Conservation (phyloP, 2,329 filamentous ascomycete species). For the Coniochaeta sp. region DNA sequence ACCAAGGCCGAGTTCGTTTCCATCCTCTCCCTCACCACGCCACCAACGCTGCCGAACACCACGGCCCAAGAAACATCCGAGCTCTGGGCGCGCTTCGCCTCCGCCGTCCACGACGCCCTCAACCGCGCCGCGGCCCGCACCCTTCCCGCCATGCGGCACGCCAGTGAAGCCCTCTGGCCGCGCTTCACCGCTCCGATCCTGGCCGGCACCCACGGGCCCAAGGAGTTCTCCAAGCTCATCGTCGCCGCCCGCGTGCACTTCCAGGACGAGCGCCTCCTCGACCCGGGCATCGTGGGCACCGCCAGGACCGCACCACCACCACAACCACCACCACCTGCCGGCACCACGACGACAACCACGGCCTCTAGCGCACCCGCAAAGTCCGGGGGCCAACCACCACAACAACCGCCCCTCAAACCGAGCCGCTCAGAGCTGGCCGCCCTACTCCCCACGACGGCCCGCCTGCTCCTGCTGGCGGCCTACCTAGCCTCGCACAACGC, state of each 20-base stretch:
- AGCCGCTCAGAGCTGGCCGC: constrained; percentile 35
- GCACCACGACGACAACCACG: not conserved
- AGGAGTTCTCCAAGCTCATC: constrained; percentile 79
- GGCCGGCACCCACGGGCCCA: constrained; percentile 63
- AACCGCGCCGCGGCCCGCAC: constrained; percentile 75
- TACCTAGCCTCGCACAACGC: constrained; percentile 80
- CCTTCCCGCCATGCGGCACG: constrained; percentile 62
- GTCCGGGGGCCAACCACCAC: not conserved
- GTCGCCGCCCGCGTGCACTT: constrained; percentile 63
- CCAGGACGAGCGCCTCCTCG: constrained; percentile 63
- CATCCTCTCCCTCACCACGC: constrained; percentile 58
- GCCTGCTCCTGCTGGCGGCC: constrained; percentile 66
- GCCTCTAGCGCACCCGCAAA: constrained; percentile 1
- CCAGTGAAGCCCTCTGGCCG: constrained; percentile 73
- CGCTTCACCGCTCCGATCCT: constrained; percentile 74
- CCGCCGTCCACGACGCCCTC: constrained; percentile 81
- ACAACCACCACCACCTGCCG: not conserved
- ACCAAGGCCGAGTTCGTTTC: constrained; percentile 69
- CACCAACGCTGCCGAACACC: constrained; percentile 39
- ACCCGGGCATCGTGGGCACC: constrained; percentile 51
- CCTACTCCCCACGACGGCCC: constrained; percentile 64
- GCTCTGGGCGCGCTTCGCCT: constrained; percentile 74
- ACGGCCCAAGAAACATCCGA: constrained; percentile 50
- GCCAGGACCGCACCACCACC: not conserved
- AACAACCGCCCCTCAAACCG: not conserved